phyloP scores from a whole-genome alignment of 139 green algal species.

The Chlorella sp. region DNA sequence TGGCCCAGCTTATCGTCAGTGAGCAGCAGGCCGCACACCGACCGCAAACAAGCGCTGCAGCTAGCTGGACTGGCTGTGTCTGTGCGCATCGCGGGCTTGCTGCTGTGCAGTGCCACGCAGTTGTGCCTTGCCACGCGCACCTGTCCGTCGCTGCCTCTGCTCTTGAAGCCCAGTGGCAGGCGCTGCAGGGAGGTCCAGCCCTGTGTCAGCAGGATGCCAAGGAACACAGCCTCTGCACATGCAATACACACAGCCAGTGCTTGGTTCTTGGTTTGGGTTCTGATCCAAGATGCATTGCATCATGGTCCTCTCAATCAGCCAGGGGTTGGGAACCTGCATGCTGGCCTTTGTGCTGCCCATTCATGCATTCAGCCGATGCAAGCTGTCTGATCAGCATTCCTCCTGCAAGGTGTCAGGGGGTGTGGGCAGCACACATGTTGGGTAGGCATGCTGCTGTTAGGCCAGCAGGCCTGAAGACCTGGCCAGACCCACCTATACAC shows the following conservation, averaged over 20 bases:
- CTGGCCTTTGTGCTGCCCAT: background rate
- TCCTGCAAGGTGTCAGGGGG: background rate
- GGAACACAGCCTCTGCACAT: background rate
- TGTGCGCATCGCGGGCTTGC: background rate
- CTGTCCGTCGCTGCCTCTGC: too few relatives aligned
- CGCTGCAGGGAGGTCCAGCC: background rate
- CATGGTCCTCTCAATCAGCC: background rate
- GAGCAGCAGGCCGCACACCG: too few relatives aligned
- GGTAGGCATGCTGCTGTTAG: background rate
- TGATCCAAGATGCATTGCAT: background rate
- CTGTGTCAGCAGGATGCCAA: background rate
- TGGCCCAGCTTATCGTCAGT: too few relatives aligned
- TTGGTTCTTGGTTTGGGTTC: background rate
- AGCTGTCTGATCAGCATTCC: background rate
- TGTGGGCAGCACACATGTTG: background rate
- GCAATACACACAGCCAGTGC: background rate
- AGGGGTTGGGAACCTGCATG: background rate
- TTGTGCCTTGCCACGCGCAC: background rate
- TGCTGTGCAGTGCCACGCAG: background rate
- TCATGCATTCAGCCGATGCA: background rate
- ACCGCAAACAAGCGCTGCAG: background rate
- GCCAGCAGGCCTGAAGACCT: background rate
- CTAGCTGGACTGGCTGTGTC: background rate
- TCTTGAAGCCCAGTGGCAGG: background rate
- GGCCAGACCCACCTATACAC: background rate